Base-by-base conservation (phyloP, 2,329 filamentous ascomycete species). In the Helminthosporium solani region DNA sequence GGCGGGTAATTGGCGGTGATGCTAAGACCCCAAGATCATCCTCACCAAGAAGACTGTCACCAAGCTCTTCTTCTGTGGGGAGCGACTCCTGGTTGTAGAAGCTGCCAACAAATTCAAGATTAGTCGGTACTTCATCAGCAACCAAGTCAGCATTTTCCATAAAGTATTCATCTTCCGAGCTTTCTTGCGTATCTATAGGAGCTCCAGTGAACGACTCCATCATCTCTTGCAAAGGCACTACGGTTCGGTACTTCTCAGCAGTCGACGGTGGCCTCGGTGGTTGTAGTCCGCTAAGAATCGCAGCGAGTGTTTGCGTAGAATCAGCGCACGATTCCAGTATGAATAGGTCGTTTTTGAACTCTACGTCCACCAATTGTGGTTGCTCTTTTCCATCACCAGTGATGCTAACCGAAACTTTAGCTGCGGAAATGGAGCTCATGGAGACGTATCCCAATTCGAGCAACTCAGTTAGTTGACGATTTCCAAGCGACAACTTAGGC, bases 251-350 rank as follows among this genome's bases (percentile, higher is more conserved):
- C 64, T 94, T 94, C 54, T 85, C 82, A 56, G 87, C 85, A 50
- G 86, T 89, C 61, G 82, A 92, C 1, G 91, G 90, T 0, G 90
- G 86, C 7, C 83, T 85, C 1, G 94, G 92, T 3, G 92, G 94
- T 30, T 85, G 84, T 3, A 99, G 77, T 0, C 87, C 90, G 60
- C 87, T 89, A 14, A 91, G 73, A 33, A 95, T 79, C 2, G 81
- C 79, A 42, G 96, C 86, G 12, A 99, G 78, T 0, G 94, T 99
- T 67, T 96, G 90, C 0, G 90, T 97, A 1, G 94, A 99, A 70
- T 99, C 94, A 23, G 94, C 94, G 61, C 95, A 99, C 1, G 91
- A 95, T 70, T 99, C 94, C 6, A 99, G 74, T 27, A 99, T 85
- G 42, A 99, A 77, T 1, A 99, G 78, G 54, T 95, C 87, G 61